Evolutionary conservation across 148 eudicot species (phyloP).

Genomic region (Rhododendron kiyosumense): DNA sequence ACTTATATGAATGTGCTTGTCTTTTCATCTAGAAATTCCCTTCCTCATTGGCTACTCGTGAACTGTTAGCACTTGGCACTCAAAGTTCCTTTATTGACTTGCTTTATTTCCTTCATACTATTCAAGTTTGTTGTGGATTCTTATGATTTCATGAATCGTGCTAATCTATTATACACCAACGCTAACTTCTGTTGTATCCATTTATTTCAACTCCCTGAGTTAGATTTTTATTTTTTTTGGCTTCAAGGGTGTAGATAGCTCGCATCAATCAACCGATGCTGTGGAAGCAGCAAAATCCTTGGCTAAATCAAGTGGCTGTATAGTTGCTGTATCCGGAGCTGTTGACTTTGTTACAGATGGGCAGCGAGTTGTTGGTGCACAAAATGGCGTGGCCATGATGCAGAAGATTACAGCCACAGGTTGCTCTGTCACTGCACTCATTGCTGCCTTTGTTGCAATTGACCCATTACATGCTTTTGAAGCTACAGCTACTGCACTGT

Average conservation of each 20-base stretch:
- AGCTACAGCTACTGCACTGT: slow-evolving; percentile 74
- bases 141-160: background rate
- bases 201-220: background rate
- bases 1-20: background rate
- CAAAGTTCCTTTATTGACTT: background rate
- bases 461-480: slow-evolving; percentile 58
- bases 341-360: slow-evolving; percentile 81
- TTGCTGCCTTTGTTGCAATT: slow-evolving; percentile 77
- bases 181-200: background rate
- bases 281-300: slow-evolving; percentile 76
- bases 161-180: background rate
- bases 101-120: background rate
- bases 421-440: slow-evolving; percentile 80
- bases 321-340: slow-evolving; percentile 85
- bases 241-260: slow-evolving; percentile 70
- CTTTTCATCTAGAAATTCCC: background rate
- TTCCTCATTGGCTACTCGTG: background rate
- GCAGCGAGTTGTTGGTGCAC: slow-evolving; percentile 44
- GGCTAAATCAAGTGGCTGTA: slow-evolving; percentile 47
- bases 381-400: slow-evolving; percentile 77
- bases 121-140: background rate
- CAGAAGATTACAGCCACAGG: slow-evolving; percentile 83
- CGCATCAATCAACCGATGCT: slow-evolving; percentile 67
- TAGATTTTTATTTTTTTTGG: background rate
- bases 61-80: background rate